Evolutionary conservation across 179 eudicot species (phyloP).

Genomic region (Camellia oleifera): DNA sequence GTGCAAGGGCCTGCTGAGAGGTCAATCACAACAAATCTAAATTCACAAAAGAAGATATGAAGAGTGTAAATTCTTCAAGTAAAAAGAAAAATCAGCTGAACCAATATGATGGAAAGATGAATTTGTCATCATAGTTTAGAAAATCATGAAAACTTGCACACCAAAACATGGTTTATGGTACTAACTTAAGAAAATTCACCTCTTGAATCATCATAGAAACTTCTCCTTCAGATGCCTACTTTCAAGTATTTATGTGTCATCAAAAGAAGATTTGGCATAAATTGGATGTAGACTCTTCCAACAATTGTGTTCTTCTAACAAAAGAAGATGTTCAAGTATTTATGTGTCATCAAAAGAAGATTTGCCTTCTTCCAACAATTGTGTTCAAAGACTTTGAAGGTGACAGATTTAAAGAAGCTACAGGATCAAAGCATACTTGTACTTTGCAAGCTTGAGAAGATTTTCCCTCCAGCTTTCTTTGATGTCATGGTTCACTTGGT

Average conservation of each 20-base stretch:
- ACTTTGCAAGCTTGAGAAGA: too few species aligned
- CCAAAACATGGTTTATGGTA: background rate
- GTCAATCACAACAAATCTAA: conserved; percentile 94
- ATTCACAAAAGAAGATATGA: conserved; percentile 15
- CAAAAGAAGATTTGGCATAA: background rate
- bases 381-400: too few species aligned
- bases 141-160: background rate
- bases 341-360: background rate
- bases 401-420: too few species aligned
- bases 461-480: too few species aligned
- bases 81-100: background rate
- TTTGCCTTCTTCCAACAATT: background rate
- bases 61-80: background rate
- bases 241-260: background rate
- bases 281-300: background rate
- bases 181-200: background rate
- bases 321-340: background rate
- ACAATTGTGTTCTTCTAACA: too few species aligned
- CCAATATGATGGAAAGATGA: background rate
- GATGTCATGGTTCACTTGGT: too few species aligned
- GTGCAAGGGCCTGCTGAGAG: conserved; percentile 98
- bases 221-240: background rate
- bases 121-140: background rate
- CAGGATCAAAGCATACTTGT: too few species aligned
- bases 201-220: background rate